A percentile compares a stretch with the other conserved stretches of the same genome.
phyloP scores from a whole-genome alignment of 768 basidiomycete genomes.

The Suillus alpinus region DNA sequence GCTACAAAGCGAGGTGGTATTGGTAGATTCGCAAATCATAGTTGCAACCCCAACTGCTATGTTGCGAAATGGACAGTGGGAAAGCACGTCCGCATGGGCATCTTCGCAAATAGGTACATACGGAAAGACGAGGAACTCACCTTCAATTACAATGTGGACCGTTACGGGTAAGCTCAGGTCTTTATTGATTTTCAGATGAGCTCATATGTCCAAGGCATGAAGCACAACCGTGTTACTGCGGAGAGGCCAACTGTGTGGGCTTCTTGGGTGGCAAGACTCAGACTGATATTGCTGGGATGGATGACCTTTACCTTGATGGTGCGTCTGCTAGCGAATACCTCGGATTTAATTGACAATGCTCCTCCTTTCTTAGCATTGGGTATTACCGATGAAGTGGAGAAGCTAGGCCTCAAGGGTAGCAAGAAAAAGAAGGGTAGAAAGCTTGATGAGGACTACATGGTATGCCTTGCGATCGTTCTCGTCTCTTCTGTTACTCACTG shows the following conservation, averaged over 20 bases:
- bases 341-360: background rate
- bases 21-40: slow-evolving; percentile 97
- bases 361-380: slow-evolving; percentile 65
- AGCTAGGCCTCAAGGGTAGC: slow-evolving; percentile 76
- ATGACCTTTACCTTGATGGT: slow-evolving; percentile 94
- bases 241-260: slow-evolving; percentile 92
- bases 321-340: slow-evolving; percentile 15
- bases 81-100: slow-evolving; percentile 89
- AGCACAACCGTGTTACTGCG: slow-evolving; percentile 92
- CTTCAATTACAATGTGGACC: slow-evolving; percentile 99
- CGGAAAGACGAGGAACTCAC: slow-evolving; percentile 85
- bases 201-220: slow-evolving; percentile 66
- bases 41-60: slow-evolving; percentile 95
- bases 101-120: slow-evolving; percentile 86
- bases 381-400: slow-evolving; percentile 87
- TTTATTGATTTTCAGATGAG: background rate
- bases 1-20: slow-evolving; percentile 97
- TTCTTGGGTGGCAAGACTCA: slow-evolving; percentile 98
- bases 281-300: slow-evolving; percentile 92
- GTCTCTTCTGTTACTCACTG: slow-evolving; percentile 6
- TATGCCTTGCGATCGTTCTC: slow-evolving; percentile 30
- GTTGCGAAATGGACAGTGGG: slow-evolving; percentile 98
- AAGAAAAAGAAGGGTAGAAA: slow-evolving; percentile 92
- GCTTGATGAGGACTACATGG: slow-evolving; percentile 91
- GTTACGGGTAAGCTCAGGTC: slow-evolving; percentile 76